Evolutionary conservation across 1,284 basidiomycete species (phyloP).

Genomic region (Tilletia caries): DNA sequence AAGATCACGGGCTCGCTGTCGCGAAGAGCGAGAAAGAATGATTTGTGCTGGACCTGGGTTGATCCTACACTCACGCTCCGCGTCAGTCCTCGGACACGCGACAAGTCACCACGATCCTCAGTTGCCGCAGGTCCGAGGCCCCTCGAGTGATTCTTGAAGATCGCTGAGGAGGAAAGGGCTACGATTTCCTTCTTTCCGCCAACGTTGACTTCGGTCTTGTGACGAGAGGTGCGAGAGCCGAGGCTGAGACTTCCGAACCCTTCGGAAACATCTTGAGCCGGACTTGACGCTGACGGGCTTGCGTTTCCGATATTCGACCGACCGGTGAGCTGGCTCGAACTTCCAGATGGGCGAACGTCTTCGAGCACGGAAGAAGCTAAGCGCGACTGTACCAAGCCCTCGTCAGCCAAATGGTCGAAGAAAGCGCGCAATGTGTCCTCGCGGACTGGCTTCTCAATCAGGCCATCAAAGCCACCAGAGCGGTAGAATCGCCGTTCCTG

Average conservation of each 20-base stretch:
- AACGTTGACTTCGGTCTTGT: no score
- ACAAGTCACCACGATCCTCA: no score
- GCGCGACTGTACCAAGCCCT: background rate
- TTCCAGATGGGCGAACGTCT: background rate
- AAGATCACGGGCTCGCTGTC: background rate
- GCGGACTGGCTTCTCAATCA: slow-evolving; percentile 7
- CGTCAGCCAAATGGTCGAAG: background rate
- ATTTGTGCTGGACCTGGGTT: background rate
- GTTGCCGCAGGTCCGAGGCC: background rate
- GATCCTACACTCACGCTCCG: slow-evolving; percentile 4
- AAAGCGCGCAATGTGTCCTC: background rate
- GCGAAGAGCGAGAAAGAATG: slow-evolving; percentile 10
- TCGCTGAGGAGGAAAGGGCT: background rate
- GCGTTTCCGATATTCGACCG: background rate
- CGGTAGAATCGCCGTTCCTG: background rate
- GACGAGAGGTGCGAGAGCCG: background rate
- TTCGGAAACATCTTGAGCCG: background rate
- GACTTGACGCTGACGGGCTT: no score
- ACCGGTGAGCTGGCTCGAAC: background rate
- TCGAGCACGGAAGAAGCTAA: background rate
- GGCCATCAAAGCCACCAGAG: slow-evolving; percentile 6
- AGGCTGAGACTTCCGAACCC: background rate
- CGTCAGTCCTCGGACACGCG: background rate
- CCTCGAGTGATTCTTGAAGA: background rate
- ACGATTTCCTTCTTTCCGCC: background rate